Evolutionary conservation across 2,329 filamentous ascomycete species (phyloP).

Genomic region (Talaromyces sp.): DNA sequence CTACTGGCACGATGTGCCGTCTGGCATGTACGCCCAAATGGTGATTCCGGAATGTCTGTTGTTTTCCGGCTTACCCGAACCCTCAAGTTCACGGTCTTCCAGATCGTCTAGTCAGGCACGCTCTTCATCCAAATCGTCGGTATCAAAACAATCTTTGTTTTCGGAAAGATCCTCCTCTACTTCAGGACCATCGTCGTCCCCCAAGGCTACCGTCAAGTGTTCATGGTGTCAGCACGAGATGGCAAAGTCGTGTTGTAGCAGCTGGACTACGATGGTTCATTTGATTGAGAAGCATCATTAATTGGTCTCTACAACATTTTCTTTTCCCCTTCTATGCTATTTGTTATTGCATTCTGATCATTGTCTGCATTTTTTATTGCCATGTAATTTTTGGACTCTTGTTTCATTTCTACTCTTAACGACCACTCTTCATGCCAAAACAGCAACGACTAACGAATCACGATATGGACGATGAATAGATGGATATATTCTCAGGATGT

Average conservation of each 20-base stretch:
- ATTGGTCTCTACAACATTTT: neutral
- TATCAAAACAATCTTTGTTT: neutral
- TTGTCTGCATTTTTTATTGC: neutral
- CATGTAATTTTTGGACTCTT: neutral
- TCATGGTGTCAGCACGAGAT: conserved; percentile 13
- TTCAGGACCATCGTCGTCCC: neutral
- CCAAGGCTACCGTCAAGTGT: conserved; percentile 7
- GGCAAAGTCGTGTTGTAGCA: conserved; percentile 12
- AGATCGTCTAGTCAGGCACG: conserved; percentile 7
- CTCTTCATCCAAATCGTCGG: neutral
- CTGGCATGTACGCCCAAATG: conserved; percentile 14
- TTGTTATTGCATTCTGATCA: neutral
- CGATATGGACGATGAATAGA: neutral
- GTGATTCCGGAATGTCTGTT: conserved; percentile 11
- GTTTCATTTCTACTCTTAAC: neutral
- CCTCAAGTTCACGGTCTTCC: neutral
- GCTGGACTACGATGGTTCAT: conserved; percentile 16
- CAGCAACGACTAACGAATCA: conserved; percentile 3
- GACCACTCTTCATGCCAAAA: neutral
- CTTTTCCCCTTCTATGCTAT: too few relatives aligned
- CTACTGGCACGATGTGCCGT: conserved; percentile 15
- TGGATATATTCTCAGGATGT: neutral
- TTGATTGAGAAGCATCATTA: conserved; percentile 14
- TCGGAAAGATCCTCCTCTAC: neutral
- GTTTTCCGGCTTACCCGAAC: conserved; percentile 2